These are phyloP conservation scores for Beauveria scarabaeidicola DNA, from an alignment of 2,329 filamentous ascomycete species.

Conservation along the genomic window DNA sequence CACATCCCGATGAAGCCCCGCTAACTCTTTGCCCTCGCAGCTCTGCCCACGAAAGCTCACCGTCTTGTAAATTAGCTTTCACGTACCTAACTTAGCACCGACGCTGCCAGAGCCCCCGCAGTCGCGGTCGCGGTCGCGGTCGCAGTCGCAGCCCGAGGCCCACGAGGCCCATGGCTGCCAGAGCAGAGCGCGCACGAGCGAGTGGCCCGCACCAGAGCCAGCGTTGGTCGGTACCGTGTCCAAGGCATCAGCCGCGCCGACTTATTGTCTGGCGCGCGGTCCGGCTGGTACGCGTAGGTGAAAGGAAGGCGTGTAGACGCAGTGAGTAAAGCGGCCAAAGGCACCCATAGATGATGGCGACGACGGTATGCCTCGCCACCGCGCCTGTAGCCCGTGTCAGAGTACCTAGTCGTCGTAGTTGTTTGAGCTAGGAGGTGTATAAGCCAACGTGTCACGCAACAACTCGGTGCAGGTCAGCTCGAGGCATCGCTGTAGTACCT, in stretches of 20 bases:
- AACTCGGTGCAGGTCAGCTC: not conserved
- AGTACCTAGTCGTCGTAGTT: not conserved
- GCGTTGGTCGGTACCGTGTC: constrained; percentile 13
- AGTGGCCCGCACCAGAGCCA: constrained; percentile 5
- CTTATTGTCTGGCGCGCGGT: constrained; percentile 16
- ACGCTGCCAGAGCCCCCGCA: not conserved
- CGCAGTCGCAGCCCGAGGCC: not conserved
- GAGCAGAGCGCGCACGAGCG: not conserved
- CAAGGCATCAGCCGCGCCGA: constrained; percentile 15
- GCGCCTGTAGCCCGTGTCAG: not conserved
- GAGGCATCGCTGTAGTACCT: not conserved
- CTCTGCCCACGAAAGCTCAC: not conserved
- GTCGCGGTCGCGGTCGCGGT: not conserved
- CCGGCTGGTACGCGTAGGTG: constrained; percentile 17
- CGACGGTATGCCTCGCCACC: not conserved
- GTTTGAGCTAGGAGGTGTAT: not conserved
- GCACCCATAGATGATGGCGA: constrained; percentile 14
- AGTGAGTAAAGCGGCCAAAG: constrained; percentile 18
- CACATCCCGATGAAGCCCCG: not conserved
- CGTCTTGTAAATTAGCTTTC: not conserved
- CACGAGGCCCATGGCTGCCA: constrained; percentile 2
- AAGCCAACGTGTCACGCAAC: not conserved
- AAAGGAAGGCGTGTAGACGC: constrained; percentile 17
- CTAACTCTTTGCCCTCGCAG: not conserved
- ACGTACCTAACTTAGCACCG: not conserved